Conservation (phyloP, 2,329 filamentous ascomycete species). For the Trichophyton equinum region DNA sequence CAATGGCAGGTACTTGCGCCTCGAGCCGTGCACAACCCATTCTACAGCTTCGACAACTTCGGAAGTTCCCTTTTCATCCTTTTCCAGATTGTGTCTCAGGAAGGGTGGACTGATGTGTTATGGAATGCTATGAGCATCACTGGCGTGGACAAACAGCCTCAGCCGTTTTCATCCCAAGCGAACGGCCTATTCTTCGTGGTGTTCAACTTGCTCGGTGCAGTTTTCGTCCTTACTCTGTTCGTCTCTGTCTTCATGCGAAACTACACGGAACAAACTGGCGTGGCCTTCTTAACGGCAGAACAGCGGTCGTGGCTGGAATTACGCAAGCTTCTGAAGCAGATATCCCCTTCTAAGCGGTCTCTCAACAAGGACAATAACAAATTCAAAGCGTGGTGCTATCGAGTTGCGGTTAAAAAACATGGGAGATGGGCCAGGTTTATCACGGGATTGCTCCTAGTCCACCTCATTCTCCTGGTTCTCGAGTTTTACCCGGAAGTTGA, state of each 20-base stretch:
- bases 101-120: conserved; percentile 94
- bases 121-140: conserved; percentile 72
- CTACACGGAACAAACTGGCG: conserved; percentile 96
- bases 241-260: conserved; percentile 99
- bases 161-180: conserved; percentile 55
- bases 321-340: conserved; percentile 78
- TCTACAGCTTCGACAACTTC: conserved; percentile 89
- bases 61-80: conserved; percentile 88
- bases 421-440: conserved; percentile 81
- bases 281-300: conserved; percentile 88
- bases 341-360: conserved; percentile 87
- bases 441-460: conserved; percentile 65
- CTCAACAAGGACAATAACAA: conserved; percentile 61
- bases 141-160: conserved; percentile 60
- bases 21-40: conserved; percentile 66
- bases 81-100: conserved; percentile 96
- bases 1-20: conserved; percentile 79
- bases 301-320: conserved; percentile 95
- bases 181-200: conserved; percentile 91
- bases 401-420: conserved; percentile 82
- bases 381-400: conserved; percentile 92
- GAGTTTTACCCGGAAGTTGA: conserved; percentile 69
- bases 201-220: conserved; percentile 91
- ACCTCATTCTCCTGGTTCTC: conserved; percentile 68
- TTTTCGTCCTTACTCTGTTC: conserved; percentile 93